These are phyloP conservation scores for Trichaptum fuscoviolaceum DNA, from an alignment of 768 basidiomycete species.

Conservation along the genomic window DNA sequence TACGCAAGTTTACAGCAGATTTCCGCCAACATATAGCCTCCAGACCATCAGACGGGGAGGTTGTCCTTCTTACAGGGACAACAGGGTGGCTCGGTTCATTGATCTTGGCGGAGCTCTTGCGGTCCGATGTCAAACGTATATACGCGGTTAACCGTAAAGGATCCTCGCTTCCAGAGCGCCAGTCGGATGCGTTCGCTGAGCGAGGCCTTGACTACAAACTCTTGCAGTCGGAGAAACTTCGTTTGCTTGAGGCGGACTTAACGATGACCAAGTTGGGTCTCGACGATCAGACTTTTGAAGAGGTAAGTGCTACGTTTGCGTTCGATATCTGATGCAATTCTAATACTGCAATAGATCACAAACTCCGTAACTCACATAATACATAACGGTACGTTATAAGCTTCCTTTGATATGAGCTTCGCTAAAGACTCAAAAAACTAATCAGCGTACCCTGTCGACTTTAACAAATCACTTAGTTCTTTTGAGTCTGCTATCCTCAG, in stretches of 20 bases:
- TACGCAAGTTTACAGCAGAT: slow-evolving; percentile 32
- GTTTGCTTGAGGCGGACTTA: slow-evolving; percentile 27
- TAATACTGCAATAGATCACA: slow-evolving; percentile 22
- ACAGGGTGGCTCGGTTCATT: slow-evolving; percentile 29
- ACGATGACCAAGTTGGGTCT: slow-evolving; percentile 23
- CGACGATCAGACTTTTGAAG: slow-evolving; percentile 18
- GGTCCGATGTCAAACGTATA: slow-evolving; percentile 16
- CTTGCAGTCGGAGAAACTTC: slow-evolving; percentile 25
- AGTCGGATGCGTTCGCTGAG: slow-evolving; percentile 22
- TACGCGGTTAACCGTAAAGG: slow-evolving; percentile 26
- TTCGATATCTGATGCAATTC: neutral
- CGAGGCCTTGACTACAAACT: slow-evolving; percentile 27
- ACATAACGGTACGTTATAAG: slow-evolving; percentile 26
- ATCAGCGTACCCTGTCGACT: slow-evolving; percentile 37
- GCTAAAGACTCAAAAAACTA: neutral
- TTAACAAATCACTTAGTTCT: slow-evolving; percentile 27
- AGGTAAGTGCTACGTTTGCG: slow-evolving; percentile 18
- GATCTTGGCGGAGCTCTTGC: slow-evolving; percentile 22
- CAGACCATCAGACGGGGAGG: slow-evolving; percentile 12
- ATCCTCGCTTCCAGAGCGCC: slow-evolving; percentile 19
- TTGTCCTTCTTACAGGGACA: slow-evolving; percentile 30
- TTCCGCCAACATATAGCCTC: slow-evolving; percentile 12
- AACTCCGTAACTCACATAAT: slow-evolving; percentile 31
- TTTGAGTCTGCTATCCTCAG: slow-evolving; percentile 26
- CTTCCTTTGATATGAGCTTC: neutral